Evolutionary conservation across 768 basidiomycete species (phyloP).

Genomic region (Collybia sordida): DNA sequence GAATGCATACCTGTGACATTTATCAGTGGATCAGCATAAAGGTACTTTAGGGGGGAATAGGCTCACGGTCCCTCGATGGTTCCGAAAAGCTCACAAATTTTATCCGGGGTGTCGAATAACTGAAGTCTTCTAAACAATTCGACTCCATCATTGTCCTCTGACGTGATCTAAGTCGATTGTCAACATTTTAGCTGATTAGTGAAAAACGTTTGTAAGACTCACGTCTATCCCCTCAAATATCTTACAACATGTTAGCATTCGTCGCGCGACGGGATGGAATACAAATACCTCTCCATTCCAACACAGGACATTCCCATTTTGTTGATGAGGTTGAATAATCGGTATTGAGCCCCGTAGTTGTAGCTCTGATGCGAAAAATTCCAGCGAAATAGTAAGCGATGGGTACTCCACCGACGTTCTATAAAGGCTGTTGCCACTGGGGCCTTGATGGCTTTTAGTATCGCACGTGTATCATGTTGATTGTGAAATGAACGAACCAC

Average conservation of each 20-base stretch:
- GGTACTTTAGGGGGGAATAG: neutral
- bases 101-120: conserved; percentile 27
- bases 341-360: conserved; percentile 60
- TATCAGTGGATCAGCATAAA: neutral
- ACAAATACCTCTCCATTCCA: conserved; percentile 81
- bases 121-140: conserved; percentile 42
- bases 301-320: conserved; percentile 62
- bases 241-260: conserved; percentile 18
- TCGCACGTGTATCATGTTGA: neutral
- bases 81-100: conserved; percentile 54
- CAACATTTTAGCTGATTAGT: neutral
- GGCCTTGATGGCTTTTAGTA: conserved; percentile 41
- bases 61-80: conserved; percentile 81
- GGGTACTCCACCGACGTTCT: conserved; percentile 14
- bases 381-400: conserved; percentile 26
- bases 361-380: conserved; percentile 76
- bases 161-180: conserved; percentile 42
- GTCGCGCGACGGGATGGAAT: neutral
- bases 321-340: conserved; percentile 68
- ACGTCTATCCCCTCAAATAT: conserved; percentile 84
- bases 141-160: conserved; percentile 72
- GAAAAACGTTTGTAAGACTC: conserved; percentile 11
- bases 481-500: conserved; percentile 44
- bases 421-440: conserved; percentile 53
- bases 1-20: conserved; percentile 70